These are phyloP conservation scores for Verticillium klebahnii DNA, from an alignment of 2,329 filamentous ascomycete species.

Conservation along the genomic window DNA sequence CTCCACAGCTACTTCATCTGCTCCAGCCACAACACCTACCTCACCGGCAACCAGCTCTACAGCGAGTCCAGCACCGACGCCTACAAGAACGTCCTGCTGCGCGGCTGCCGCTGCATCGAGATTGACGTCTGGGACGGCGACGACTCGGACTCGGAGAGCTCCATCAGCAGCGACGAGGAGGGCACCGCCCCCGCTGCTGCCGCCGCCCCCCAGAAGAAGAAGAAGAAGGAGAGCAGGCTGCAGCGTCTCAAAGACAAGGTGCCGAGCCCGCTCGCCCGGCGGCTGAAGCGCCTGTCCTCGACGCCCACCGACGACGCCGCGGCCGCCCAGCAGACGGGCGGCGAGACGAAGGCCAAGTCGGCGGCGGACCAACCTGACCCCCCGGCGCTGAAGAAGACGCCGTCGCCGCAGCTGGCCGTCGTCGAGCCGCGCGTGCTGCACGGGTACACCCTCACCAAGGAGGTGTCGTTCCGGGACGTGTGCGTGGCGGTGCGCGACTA, in stretches of 20 bases:
- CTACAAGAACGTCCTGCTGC: slow-evolving; percentile 78
- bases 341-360: neutral
- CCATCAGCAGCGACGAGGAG: slow-evolving; percentile 35
- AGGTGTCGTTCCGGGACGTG: slow-evolving; percentile 81
- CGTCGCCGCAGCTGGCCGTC: slow-evolving; percentile 20
- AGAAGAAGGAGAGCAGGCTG: slow-evolving; percentile 52
- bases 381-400: slow-evolving; percentile 7
- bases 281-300: neutral
- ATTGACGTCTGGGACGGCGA: slow-evolving; percentile 94
- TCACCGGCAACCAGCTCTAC: slow-evolving; percentile 82
- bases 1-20: slow-evolving; percentile 90
- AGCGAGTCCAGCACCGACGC: slow-evolving; percentile 83
- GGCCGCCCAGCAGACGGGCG: neutral
- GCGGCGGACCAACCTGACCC: neutral
- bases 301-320: neutral
- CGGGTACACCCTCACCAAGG: slow-evolving; percentile 85
- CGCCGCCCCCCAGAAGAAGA: neutral
- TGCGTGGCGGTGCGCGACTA: slow-evolving; percentile 75
- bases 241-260: slow-evolving; percentile 59
- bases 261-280: slow-evolving; percentile 38
- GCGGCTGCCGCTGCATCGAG: slow-evolving; percentile 87
- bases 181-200: neutral
- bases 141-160: slow-evolving; percentile 65
- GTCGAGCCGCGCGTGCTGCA: slow-evolving; percentile 77
- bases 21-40: slow-evolving; percentile 92